A percentile compares a stretch with the other conserved stretches of the same genome.
phyloP scores from a whole-genome alignment of 2,329 filamentous ascomycete genomes.

The Coniochaeta pulveracea region DNA sequence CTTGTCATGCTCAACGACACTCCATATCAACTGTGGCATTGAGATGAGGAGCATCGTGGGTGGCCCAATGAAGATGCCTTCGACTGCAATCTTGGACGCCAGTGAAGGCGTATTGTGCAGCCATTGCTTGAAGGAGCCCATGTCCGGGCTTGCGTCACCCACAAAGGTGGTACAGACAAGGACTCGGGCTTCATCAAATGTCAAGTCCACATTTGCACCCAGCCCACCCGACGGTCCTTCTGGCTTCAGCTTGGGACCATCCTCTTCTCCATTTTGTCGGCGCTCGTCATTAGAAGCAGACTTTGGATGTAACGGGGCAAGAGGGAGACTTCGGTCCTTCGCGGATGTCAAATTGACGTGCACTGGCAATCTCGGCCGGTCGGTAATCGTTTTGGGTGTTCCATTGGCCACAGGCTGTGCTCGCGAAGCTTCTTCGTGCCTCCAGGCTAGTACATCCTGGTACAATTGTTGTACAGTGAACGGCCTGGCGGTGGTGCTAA shows the following conservation, averaged over 20 bases:
- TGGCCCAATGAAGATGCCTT: slow-evolving; percentile 57
- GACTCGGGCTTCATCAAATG: slow-evolving; percentile 52
- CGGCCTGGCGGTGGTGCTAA: slow-evolving; percentile 35
- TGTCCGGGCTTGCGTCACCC: slow-evolving; percentile 52
- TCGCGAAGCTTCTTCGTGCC: slow-evolving; percentile 32
- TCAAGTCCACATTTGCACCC: slow-evolving; percentile 39
- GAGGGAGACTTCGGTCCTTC: slow-evolving; percentile 38
- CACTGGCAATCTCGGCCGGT: slow-evolving; percentile 30
- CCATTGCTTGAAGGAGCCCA: slow-evolving; percentile 57
- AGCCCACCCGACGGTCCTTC: slow-evolving; percentile 34
- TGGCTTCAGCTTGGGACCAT: slow-evolving; percentile 14
- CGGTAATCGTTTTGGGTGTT: slow-evolving; percentile 21
- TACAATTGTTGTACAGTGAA: slow-evolving; percentile 46
- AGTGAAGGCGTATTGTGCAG: slow-evolving; percentile 46
- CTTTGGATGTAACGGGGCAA: slow-evolving; percentile 33
- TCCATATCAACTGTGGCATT: slow-evolving; percentile 54
- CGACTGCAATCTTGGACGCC: slow-evolving; percentile 48
- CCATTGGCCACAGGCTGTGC: slow-evolving; percentile 35
- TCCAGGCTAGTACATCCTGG: slow-evolving; percentile 39
- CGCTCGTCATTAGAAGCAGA: slow-evolving; percentile 18
- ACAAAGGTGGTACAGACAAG: slow-evolving; percentile 57
- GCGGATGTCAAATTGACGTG: slow-evolving; percentile 45
- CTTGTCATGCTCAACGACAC: slow-evolving; percentile 53
- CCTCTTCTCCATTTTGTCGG: slow-evolving; percentile 17
- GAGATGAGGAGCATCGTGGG: slow-evolving; percentile 56